A percentile compares a stretch with the other conserved stretches of the same genome.
Conservation (phyloP, 2,329 filamentous ascomycete species). For the Colletotrichum sp. region DNA sequence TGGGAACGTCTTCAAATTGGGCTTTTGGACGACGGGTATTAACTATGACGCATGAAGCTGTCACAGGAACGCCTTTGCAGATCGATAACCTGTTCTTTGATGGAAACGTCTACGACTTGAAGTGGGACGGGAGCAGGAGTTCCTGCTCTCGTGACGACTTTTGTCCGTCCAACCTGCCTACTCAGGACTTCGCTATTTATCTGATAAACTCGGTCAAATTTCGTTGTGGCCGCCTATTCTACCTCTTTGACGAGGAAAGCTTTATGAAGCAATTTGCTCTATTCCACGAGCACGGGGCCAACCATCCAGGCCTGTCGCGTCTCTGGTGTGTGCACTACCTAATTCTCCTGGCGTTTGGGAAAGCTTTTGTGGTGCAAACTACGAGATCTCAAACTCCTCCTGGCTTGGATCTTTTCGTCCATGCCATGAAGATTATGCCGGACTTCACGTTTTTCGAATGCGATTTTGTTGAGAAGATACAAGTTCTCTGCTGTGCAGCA, state of each 20-base stretch:
- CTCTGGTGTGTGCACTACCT: not conserved
- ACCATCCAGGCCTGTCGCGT: not conserved
- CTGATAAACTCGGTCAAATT: constrained; percentile 62
- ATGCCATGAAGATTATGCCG: not conserved
- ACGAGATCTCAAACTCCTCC: not conserved
- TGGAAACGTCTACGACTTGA: not conserved
- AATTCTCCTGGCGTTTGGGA: not conserved
- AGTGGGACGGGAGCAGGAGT: not conserved
- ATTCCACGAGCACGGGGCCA: not conserved
- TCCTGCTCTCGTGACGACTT: not conserved
- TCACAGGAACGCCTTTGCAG: not conserved
- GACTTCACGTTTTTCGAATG: not conserved
- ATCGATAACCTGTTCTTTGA: not conserved
- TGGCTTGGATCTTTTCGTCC: not conserved
- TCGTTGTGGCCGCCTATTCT: constrained; percentile 56
- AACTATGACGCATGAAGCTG: not conserved
- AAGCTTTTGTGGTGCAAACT: not conserved
- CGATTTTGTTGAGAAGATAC: not conserved
- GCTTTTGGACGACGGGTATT: not conserved
- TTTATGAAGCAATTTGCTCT: constrained; percentile 41
- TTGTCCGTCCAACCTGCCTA: not conserved
- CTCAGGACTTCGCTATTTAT: constrained; percentile 40
- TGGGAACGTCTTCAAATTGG: not conserved
- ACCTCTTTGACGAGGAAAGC: constrained; percentile 56
- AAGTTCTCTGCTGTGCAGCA: not conserved